Percentiles rank a stretch among this genome's conserved stretches.
These are phyloP conservation scores for Fusarium metavorans DNA, from an alignment of 2,329 filamentous ascomycete genomes.

Conservation along the genomic window DNA sequence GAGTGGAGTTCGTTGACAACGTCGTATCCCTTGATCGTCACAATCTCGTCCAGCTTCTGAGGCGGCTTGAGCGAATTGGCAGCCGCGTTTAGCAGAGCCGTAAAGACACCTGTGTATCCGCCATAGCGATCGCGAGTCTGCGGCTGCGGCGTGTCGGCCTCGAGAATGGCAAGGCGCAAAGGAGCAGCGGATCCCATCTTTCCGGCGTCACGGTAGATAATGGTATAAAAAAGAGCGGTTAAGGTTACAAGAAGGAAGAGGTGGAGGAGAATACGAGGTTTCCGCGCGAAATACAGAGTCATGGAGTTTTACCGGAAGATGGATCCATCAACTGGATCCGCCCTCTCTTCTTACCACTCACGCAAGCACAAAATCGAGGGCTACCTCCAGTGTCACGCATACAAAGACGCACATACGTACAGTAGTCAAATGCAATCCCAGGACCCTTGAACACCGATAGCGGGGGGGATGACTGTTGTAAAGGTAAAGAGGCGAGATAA, in stretches of 20 bases:
- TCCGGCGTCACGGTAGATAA: background rate
- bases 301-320: slow-evolving; percentile 5
- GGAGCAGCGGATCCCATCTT: slow-evolving; percentile 53
- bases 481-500: slow-evolving; percentile 18
- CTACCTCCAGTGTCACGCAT: background rate
- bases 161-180: slow-evolving; percentile 86
- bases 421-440: slow-evolving; percentile 10
- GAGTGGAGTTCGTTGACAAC: slow-evolving; percentile 72
- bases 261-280: background rate
- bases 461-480: slow-evolving; percentile 7
- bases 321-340: background rate
- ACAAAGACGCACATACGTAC: background rate
- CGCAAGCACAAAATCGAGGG: background rate
- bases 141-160: slow-evolving; percentile 83
- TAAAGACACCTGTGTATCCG: slow-evolving; percentile 79
- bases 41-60: slow-evolving; percentile 55
- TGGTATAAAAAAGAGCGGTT: background rate
- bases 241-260: slow-evolving; percentile 3
- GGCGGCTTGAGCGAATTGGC: slow-evolving; percentile 60
- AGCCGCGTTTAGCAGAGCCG: slow-evolving; percentile 66
- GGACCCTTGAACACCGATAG: slow-evolving; percentile 34
- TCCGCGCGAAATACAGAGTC: slow-evolving; percentile 10
- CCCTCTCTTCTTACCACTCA: background rate
- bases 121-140: slow-evolving; percentile 73
- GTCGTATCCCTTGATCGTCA: slow-evolving; percentile 76